Evolutionary conservation across 345 rosid genomes (phyloP).

Genomic region (Eucalyptus albens): DNA sequence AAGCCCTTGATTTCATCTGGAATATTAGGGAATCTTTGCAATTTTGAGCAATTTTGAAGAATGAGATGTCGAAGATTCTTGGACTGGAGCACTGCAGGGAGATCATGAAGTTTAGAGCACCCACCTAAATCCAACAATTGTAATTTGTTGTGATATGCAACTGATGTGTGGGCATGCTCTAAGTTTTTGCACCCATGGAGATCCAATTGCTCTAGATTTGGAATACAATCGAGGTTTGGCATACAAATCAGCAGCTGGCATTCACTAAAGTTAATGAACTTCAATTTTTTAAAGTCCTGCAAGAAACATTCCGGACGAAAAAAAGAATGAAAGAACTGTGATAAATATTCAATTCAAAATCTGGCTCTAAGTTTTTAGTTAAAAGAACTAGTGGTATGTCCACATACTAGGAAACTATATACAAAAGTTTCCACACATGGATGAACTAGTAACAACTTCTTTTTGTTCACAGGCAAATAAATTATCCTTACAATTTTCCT

Average conservation of each 20-base stretch:
- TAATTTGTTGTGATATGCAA: background rate
- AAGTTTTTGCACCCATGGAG: background rate
- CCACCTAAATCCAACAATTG: background rate
- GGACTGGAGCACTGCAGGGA: background rate
- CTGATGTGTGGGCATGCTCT: background rate
- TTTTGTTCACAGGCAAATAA: background rate
- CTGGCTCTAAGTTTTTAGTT: background rate
- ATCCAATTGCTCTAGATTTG: background rate
- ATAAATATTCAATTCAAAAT: background rate
- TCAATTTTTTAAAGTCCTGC: background rate
- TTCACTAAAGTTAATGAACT: background rate
- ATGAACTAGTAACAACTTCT: background rate
- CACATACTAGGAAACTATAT: background rate
- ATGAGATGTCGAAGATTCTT: background rate
- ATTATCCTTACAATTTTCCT: background rate
- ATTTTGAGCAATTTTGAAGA: background rate
- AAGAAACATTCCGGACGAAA: background rate
- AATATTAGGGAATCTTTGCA: background rate
- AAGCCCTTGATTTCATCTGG: background rate
- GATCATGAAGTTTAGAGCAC: background rate
- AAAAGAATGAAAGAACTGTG: background rate
- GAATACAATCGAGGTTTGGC: background rate
- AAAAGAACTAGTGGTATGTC: background rate
- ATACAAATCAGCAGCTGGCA: background rate
- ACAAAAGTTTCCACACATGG: background rate